These are phyloP conservation scores for Pachysolen tannophilus DNA, from an alignment of 805 yeast species.

Conservation along the genomic window DNA sequence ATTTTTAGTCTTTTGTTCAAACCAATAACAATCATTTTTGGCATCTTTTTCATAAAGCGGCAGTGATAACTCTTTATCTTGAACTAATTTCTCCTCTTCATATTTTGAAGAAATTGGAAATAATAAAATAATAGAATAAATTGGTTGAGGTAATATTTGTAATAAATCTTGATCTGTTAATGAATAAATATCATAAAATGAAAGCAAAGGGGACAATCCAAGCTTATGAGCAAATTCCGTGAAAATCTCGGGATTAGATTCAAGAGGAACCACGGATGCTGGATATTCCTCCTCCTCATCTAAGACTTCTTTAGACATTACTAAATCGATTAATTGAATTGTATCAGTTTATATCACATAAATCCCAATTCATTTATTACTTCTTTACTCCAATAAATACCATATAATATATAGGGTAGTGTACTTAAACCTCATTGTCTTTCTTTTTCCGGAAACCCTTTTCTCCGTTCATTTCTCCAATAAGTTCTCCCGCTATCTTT, in stretches of 20 bases:
- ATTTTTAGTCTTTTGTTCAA: conserved; percentile 74
- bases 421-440: too few relatives aligned
- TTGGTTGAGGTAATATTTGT: conserved; percentile 76
- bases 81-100: conserved; percentile 39
- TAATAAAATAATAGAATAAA: conserved; percentile 63
- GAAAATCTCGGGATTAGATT: conserved; percentile 84
- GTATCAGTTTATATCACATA: too few relatives aligned
- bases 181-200: conserved; percentile 78
- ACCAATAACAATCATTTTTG: conserved; percentile 55
- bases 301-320: too few relatives aligned
- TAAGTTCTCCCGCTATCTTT: too few relatives aligned
- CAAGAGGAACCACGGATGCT: conserved; percentile 74
- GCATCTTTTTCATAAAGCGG: conserved; percentile 13
- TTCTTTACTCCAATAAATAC: too few relatives aligned
- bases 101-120: conserved; percentile 70
- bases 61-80: conserved; percentile 28
- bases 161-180: conserved; percentile 77
- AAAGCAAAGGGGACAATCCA: conserved; percentile 54
- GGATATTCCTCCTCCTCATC: too few relatives aligned
- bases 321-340: too few relatives aligned
- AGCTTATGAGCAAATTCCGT: conserved; percentile 55
- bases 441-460: too few relatives aligned
- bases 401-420: too few relatives aligned
- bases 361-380: too few relatives aligned
- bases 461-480: too few relatives aligned